Evolutionary conservation across 345 rosid species (phyloP).

Genomic region (Erodium maritimum): DNA sequence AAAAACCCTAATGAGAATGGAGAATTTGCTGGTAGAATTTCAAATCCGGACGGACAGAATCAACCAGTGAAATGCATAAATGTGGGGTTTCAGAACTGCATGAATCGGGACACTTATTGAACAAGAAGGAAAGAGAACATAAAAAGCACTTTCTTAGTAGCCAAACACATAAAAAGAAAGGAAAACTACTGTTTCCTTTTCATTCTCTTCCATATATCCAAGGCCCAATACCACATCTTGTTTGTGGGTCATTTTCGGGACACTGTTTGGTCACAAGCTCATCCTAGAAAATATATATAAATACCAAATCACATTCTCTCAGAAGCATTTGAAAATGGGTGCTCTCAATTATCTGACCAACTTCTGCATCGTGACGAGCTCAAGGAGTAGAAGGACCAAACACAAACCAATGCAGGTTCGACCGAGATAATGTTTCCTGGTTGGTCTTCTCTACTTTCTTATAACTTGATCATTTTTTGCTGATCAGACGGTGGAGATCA

Average conservation of each 20-base stretch:
- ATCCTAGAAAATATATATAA: no score
- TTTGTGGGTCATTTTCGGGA: not conserved
- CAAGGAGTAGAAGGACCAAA: conserved; percentile 47
- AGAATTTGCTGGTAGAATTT: not conserved
- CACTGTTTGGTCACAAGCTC: not conserved
- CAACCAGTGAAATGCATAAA: not conserved
- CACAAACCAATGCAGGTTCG: conserved; percentile 72
- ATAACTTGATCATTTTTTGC: not conserved
- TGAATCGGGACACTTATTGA: not conserved
- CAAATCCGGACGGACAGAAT: not conserved
- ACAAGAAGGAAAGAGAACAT: not conserved
- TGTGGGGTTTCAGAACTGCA: not conserved
- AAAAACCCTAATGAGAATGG: not conserved
- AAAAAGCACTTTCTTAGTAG: not conserved
- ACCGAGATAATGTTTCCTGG: not conserved
- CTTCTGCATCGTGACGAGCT: conserved; percentile 61
- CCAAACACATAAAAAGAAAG: not conserved
- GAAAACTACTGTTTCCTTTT: no score
- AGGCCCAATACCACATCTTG: no score
- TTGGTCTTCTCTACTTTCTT: not conserved
- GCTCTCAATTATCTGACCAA: conserved; percentile 75
- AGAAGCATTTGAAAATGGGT: conserved; percentile 35
- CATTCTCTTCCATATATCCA: no score
- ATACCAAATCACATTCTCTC: no score
- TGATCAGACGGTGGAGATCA: conserved; percentile 84